Conservation (phyloP, 768 basidiomycete genomes). For the Amanita jacksonii region DNA sequence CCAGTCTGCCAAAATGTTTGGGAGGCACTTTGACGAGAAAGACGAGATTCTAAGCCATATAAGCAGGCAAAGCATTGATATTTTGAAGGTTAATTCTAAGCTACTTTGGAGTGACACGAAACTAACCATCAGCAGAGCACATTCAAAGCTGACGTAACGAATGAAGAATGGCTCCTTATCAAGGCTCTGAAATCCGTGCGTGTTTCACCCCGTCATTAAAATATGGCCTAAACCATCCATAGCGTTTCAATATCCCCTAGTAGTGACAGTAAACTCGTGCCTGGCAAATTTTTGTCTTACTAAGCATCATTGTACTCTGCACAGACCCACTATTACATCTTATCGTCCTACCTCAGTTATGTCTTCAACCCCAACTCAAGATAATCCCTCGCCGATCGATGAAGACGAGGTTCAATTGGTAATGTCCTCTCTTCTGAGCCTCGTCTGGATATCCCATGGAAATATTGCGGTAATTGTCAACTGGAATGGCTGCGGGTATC, state of each 20-base stretch:
- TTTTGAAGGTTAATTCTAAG: conserved; percentile 91
- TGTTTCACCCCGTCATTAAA: conserved; percentile 3
- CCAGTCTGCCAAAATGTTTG: conserved; percentile 91
- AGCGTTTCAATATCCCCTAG: too few species aligned
- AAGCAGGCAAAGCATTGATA: conserved; percentile 89
- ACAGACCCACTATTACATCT: not conserved
- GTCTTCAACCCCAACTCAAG: conserved; percentile 17
- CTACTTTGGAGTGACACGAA: too few species aligned
- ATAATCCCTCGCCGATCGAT: conserved; percentile 21
- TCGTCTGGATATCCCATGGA: conserved; percentile 20
- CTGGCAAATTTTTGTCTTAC: not conserved
- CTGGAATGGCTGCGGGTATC: conserved; percentile 92
- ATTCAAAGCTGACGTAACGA: conserved; percentile 83
- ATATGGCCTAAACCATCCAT: too few species aligned
- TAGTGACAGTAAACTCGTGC: too few species aligned
- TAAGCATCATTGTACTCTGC: not conserved
- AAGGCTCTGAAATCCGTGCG: conserved; percentile 75
- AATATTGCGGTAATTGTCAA: conserved; percentile 39
- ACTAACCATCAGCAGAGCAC: conserved; percentile 39
- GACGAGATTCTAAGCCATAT: conserved; percentile 90
- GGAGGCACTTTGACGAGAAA: conserved; percentile 92
- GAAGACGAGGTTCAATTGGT: conserved; percentile 40
- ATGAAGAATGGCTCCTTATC: conserved; percentile 91
- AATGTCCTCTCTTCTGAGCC: conserved; percentile 19
- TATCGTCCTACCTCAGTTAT: not conserved